Evolutionary conservation across 371 early-diverging fungal species (phyloP).

Genomic region (Apophysomyces ossiformis): DNA sequence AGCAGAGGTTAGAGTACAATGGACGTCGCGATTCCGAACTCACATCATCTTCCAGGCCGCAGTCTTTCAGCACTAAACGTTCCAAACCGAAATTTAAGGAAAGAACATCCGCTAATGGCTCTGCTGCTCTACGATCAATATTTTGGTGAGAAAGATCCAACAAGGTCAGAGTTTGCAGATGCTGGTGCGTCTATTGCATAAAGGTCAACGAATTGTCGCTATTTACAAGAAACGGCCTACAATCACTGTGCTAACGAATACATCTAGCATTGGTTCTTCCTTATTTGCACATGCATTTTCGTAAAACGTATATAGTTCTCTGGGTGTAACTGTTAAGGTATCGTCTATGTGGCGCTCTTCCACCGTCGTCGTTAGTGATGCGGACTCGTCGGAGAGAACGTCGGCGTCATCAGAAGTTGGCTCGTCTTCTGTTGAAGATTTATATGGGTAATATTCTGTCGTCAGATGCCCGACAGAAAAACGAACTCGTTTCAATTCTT

Average conservation of each 20-base stretch:
- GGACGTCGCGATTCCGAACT: constrained; percentile 1
- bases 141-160: constrained; percentile 54
- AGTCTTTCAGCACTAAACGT: constrained; percentile 58
- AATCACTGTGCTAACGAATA: constrained; percentile 48
- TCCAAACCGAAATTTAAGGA: constrained; percentile 61
- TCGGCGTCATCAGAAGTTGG: constrained; percentile 16
- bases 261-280: constrained; percentile 57
- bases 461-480: constrained; percentile 61
- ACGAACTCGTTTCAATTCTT: constrained; percentile 57
- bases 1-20: background rate
- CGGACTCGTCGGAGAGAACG: constrained; percentile 3
- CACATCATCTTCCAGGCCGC: constrained; percentile 73
- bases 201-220: background rate
- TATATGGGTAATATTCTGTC: constrained; percentile 51
- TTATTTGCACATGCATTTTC: constrained; percentile 57
- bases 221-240: constrained; percentile 26
- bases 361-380: constrained; percentile 3
- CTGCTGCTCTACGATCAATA: constrained; percentile 42
- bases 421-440: constrained; percentile 19
- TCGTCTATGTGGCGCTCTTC: constrained; percentile 12
- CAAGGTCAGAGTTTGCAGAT: constrained; percentile 33
- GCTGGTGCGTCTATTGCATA: constrained; percentile 22
- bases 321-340: constrained; percentile 25
- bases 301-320: constrained; percentile 34
- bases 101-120: constrained; percentile 67